Base-by-base conservation (phyloP, 805 yeast species). In the Kluyveromyces aestuarii region DNA sequence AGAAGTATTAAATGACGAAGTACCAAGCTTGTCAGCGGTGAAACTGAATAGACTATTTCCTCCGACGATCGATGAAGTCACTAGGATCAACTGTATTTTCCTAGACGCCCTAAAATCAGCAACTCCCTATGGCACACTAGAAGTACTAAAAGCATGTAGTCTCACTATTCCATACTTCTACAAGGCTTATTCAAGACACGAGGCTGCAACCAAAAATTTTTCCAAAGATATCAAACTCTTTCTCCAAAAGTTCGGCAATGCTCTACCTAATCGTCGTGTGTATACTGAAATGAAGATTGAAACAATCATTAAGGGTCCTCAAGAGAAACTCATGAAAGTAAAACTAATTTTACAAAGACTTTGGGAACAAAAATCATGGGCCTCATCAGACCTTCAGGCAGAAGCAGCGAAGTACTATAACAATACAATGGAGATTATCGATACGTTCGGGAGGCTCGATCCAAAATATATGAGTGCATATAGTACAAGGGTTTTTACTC, bases 21-120 rank as follows among this genome's bases (percentile, higher is more conserved):
- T 81, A 6, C 70, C 75, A 3, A 73, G 73, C 10, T 61, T 79
- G 40, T 81, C 87, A 1, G 80, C 85, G 2, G 65, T 82, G 1
- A 79, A 80, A 55, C 72, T 90, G 35, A 90, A 91, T 63, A 73
- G 80, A 44, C 74, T 88, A 0, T 89, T 91, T 60, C 97, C 98
- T 2, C 97, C 97, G 0, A 91, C 98, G 0, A 84, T 91, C 17
- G 97, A 91, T 66, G 98, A 91, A 68, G 82, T 91, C 16, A 86
- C 95, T 10, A 74, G 97, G 59, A 82, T 91, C 38, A 90, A 90
- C 61, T 87, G 96, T 60, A 81, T 91, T 5, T 79, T 87, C 50
- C 76, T 85, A 52, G 95, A 85, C 55, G 79, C 93, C 19, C 67
- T 91, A 48, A 77, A 79, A 50, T 65, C 75, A 14, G 91, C 97